Conservation (phyloP, 345 rosid genomes). For the Nephelium lappaceum region DNA sequence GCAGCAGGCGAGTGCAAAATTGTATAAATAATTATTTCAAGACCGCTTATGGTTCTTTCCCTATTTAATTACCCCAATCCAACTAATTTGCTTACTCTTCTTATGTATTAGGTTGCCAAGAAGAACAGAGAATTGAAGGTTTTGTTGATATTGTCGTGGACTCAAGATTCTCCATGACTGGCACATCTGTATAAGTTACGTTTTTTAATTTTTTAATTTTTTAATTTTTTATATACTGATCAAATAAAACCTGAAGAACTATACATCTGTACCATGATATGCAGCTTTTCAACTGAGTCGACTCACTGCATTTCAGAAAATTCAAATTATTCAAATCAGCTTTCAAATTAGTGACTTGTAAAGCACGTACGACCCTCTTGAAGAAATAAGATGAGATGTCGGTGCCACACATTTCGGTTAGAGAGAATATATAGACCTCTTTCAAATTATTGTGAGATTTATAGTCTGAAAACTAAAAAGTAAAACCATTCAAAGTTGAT, state of each 20-base stretch:
- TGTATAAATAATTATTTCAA: not conserved
- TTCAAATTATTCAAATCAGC: no score
- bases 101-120: slow-evolving; percentile 53
- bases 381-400: no score
- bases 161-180: slow-evolving; percentile 82
- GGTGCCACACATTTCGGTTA: no score
- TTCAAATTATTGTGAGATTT: no score
- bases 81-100: slow-evolving; percentile 5
- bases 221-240: not conserved
- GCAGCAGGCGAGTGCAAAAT: slow-evolving; percentile 53
- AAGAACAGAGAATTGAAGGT: slow-evolving; percentile 71
- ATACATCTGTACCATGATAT: not conserved
- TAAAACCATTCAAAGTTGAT: no score
- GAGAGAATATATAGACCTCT: no score
- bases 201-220: no score
- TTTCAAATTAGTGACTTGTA: no score
- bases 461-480: no score
- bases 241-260: not conserved
- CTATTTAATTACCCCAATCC: not conserved
- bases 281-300: not conserved
- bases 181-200: slow-evolving; percentile 66
- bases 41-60: not conserved
- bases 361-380: no score
- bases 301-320: no score
- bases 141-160: slow-evolving; percentile 65